These are phyloP conservation scores for Eurotiales sp. DNA, from an alignment of 2,329 filamentous ascomycete species.

Conservation along the genomic window DNA sequence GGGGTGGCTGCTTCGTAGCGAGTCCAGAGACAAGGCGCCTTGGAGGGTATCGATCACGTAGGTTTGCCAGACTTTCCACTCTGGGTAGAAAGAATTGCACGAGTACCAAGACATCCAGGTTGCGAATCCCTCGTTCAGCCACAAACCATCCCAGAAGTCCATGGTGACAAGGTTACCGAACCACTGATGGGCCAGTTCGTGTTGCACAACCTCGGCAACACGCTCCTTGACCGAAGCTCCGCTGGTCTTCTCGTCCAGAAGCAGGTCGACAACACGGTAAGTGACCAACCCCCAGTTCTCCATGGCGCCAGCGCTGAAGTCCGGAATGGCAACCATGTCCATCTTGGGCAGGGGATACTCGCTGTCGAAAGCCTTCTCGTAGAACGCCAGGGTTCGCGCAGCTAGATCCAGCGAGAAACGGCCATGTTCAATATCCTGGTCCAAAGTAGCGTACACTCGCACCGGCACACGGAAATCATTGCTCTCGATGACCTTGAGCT, in stretches of 20 bases:
- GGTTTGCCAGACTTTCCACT: slow-evolving; percentile 97
- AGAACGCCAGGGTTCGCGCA: slow-evolving; percentile 85
- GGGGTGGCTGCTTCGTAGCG: slow-evolving; percentile 88
- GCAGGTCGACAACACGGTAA: slow-evolving; percentile 85
- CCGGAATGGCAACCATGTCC: slow-evolving; percentile 94
- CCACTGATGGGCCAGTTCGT: slow-evolving; percentile 97
- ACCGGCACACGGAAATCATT: slow-evolving; percentile 88
- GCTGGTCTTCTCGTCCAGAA: slow-evolving; percentile 88
- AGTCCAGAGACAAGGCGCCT: slow-evolving; percentile 81
- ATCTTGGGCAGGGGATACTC: slow-evolving; percentile 87
- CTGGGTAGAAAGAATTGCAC: slow-evolving; percentile 90
- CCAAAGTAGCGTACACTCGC: slow-evolving; percentile 87
- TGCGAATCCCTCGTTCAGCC: slow-evolving; percentile 91
- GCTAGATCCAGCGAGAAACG: slow-evolving; percentile 87
- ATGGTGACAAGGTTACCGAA: slow-evolving; percentile 97
- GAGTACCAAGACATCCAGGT: slow-evolving; percentile 94
- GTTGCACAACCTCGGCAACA: slow-evolving; percentile 92
- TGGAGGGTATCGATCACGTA: slow-evolving; percentile 93
- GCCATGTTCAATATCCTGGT: slow-evolving; percentile 85
- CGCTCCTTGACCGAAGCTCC: slow-evolving; percentile 87
- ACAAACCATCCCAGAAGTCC: slow-evolving; percentile 97
- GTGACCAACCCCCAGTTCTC: slow-evolving; percentile 98
- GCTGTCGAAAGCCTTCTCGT: slow-evolving; percentile 90
- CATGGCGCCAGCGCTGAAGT: slow-evolving; percentile 95
- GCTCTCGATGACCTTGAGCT: slow-evolving; percentile 90